Percentiles rank a stretch among this genome's conserved stretches.
These are phyloP conservation scores for Pachysolen tannophilus DNA, from an alignment of 805 yeast genomes.

Conservation along the genomic window DNA sequence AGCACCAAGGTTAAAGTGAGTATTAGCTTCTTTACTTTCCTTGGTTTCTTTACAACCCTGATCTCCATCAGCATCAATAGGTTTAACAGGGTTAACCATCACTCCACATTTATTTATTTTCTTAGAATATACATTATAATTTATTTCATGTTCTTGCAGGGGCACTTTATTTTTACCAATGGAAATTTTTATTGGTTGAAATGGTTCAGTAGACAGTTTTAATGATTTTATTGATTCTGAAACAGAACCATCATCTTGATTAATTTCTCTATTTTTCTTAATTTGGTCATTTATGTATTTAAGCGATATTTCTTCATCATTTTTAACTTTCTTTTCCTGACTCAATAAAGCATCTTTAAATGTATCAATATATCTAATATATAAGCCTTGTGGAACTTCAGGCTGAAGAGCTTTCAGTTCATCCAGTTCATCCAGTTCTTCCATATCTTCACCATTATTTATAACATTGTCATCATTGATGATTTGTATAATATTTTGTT, in stretches of 20 bases:
- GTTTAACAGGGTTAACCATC: conserved; percentile 17
- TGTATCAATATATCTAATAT: conserved; percentile 46
- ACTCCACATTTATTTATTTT: conserved; percentile 22
- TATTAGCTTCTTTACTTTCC: too few species aligned
- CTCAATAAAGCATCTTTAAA: conserved; percentile 39
- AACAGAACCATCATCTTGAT: conserved; percentile 2
- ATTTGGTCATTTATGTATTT: conserved; percentile 15
- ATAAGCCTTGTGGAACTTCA: conserved; percentile 12
- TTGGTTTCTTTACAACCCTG: neutral
- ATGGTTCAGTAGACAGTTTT: too few species aligned
- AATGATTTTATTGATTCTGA: too few species aligned
- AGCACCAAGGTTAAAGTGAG: neutral
- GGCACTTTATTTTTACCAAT: neutral
- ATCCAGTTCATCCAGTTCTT: conserved; percentile 26
- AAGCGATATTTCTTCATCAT: conserved; percentile 39
- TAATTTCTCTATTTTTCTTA: conserved; percentile 2
- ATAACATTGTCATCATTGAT: conserved; percentile 27
- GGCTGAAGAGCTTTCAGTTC: conserved; percentile 22
- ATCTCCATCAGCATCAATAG: neutral
- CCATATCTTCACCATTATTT: conserved; percentile 21
- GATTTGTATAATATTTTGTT: conserved; percentile 48
- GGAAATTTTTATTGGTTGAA: conserved; percentile 15
- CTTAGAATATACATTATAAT: conserved; percentile 8
- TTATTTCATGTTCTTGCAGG: conserved; percentile 7
- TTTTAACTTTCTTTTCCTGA: conserved; percentile 28